These are phyloP conservation scores for Rachicladosporium sp. DNA, from an alignment of 2,329 filamentous ascomycete genomes.

Conservation along the genomic window DNA sequence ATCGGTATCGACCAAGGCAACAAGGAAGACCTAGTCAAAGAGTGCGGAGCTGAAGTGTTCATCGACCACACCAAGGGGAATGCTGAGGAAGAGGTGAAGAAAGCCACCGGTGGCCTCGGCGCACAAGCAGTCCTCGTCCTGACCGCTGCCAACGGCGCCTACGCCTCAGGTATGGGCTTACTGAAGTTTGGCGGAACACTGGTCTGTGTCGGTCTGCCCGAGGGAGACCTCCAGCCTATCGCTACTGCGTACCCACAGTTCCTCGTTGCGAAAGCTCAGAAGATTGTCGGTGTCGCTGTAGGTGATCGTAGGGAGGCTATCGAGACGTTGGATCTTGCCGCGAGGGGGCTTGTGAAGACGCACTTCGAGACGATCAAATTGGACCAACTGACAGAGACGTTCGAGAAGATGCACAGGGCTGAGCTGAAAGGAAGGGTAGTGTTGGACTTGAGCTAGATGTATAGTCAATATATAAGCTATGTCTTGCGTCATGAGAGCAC, in stretches of 20 bases:
- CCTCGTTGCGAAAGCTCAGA: constrained; percentile 30
- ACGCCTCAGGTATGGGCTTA: constrained; percentile 28
- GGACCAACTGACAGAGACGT: constrained; percentile 34
- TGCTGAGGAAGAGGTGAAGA: constrained; percentile 43
- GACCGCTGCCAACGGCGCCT: constrained; percentile 36
- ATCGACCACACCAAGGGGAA: constrained; percentile 47
- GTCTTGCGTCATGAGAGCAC: too few relatives aligned
- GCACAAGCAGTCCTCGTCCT: constrained; percentile 49
- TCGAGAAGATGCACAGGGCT: constrained; percentile 35
- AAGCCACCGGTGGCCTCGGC: constrained; percentile 45
- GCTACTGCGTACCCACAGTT: constrained; percentile 28
- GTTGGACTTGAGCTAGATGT: constrained; percentile 26
- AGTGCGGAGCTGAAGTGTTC: constrained; percentile 55
- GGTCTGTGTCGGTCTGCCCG: constrained; percentile 36
- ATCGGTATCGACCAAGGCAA: constrained; percentile 53
- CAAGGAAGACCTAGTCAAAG: constrained; percentile 50
- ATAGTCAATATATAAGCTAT: not conserved
- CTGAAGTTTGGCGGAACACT: constrained; percentile 34
- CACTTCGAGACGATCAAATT: constrained; percentile 35
- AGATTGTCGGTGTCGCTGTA: constrained; percentile 35
- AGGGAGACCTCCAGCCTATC: constrained; percentile 35
- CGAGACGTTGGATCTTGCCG: constrained; percentile 36
- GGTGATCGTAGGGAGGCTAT: constrained; percentile 36
- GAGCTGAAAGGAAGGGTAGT: constrained; percentile 37
- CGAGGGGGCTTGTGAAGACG: constrained; percentile 34